Evolutionary conservation across 176 grass and related monocot species (phyloP).

Genomic region (Luzula sylvatica): DNA sequence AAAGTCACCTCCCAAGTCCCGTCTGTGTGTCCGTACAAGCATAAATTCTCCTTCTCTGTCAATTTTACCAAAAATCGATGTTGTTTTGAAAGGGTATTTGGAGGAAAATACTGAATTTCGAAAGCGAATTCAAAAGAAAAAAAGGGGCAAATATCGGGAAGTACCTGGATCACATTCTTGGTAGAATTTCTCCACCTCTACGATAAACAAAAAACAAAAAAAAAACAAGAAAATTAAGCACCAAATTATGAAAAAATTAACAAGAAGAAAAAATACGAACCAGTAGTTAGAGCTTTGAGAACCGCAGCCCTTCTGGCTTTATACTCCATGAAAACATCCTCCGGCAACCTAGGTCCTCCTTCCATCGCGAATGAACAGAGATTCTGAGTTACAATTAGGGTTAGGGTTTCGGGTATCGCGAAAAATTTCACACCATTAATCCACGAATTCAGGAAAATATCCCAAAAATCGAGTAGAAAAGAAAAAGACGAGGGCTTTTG

Average conservation of each 20-base stretch:
- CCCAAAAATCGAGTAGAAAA: neutral
- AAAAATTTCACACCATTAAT: neutral
- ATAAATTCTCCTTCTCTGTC: slow-evolving; percentile 74
- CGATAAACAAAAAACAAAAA: slow-evolving; percentile 25
- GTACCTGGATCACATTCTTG: slow-evolving; percentile 66
- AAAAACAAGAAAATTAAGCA: neutral
- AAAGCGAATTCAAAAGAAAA: neutral
- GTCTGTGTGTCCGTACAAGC: slow-evolving; percentile 62
- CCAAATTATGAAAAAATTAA: neutral
- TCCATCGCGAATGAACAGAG: slow-evolving; percentile 33
- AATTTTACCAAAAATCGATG: slow-evolving; percentile 18
- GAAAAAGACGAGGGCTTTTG: neutral
- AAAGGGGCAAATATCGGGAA: neutral
- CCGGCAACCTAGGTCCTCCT: slow-evolving; percentile 26
- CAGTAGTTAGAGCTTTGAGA: slow-evolving; percentile 77
- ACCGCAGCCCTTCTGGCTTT: slow-evolving; percentile 59
- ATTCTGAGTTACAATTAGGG: neutral
- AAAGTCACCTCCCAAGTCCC: slow-evolving; percentile 68
- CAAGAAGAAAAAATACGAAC: slow-evolving; percentile 26
- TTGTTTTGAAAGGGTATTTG: slow-evolving; percentile 17
- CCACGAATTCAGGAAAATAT: neutral
- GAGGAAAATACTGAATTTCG: slow-evolving; percentile 4
- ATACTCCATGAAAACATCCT: slow-evolving; percentile 72
- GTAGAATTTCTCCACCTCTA: slow-evolving; percentile 83
- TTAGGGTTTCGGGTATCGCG: neutral